phyloP scores from a whole-genome alignment of 352 stramenopile species.

The Phytophthora cajani region DNA sequence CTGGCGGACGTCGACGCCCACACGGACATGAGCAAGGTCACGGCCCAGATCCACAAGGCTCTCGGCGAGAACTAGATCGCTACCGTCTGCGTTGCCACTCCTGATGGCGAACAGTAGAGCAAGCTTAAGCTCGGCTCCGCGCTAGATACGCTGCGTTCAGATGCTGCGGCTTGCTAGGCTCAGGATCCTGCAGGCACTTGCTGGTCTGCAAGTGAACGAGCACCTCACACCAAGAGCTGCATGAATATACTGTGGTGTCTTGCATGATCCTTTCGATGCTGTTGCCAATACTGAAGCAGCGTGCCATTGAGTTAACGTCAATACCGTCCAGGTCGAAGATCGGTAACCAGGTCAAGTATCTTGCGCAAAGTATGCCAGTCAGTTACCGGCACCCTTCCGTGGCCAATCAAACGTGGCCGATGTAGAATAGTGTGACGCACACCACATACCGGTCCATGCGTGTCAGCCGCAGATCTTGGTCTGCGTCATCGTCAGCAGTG shows the following conservation, averaged over 20 bases:
- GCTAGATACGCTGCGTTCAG: neutral
- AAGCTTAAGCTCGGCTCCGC: conserved; percentile 4
- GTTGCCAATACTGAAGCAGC: neutral
- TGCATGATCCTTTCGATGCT: neutral
- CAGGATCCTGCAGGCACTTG: neutral
- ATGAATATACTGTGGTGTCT: conserved; percentile 27
- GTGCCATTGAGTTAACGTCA: too few relatives aligned
- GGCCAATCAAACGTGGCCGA: conserved; percentile 20
- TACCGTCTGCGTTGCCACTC: conserved; percentile 14
- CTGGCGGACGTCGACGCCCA: conserved; percentile 92
- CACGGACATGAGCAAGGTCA: conserved; percentile 85
- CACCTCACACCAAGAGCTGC: conserved; percentile 21
- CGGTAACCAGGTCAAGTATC: neutral
- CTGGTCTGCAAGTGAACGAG: neutral
- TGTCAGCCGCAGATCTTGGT: conserved; percentile 20
- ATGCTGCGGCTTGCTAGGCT: conserved; percentile 26
- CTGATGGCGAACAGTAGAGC: conserved; percentile 22
- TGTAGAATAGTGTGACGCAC: neutral
- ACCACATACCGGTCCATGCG: conserved; percentile 9
- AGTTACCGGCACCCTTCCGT: neutral
- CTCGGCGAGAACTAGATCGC: conserved; percentile 73
- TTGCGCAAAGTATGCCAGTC: neutral
- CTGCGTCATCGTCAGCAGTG: conserved; percentile 22
- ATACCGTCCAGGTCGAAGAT: neutral
- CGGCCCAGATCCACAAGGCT: conserved; percentile 81